These are phyloP conservation scores for Ascochyta clinopodiicola DNA, from an alignment of 2,329 filamentous ascomycete species.

Conservation along the genomic window DNA sequence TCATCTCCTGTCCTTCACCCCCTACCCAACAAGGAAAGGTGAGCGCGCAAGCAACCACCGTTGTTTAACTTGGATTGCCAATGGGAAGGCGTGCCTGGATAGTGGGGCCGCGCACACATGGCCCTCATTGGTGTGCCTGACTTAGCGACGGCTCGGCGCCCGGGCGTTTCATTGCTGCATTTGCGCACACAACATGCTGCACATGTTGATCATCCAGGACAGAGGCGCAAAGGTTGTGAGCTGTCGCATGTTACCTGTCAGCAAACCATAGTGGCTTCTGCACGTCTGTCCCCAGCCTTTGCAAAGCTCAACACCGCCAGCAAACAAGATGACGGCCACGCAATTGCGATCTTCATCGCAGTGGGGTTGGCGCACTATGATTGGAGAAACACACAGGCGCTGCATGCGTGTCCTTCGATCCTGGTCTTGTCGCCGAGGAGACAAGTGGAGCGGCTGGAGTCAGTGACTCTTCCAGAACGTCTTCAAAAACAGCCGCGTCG, in stretches of 20 bases:
- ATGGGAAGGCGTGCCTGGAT: constrained; percentile 32
- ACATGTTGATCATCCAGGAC: constrained; percentile 29
- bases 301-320: constrained; percentile 7
- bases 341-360: constrained; percentile 38
- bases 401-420: constrained; percentile 24
- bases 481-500: constrained; percentile 24
- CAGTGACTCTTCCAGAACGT: constrained; percentile 34
- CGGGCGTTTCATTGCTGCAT: constrained; percentile 21
- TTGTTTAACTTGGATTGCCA: constrained; percentile 33
- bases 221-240: constrained; percentile 22
- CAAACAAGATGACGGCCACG: constrained; percentile 28
- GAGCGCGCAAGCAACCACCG: constrained; percentile 26
- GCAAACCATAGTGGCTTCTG: constrained; percentile 7
- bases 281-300: constrained; percentile 1
- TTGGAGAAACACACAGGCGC: constrained; percentile 25
- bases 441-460: constrained; percentile 23
- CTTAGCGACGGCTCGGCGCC: constrained; percentile 30
- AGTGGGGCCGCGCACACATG: constrained; percentile 5
- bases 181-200: constrained; percentile 19
- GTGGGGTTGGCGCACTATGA: constrained; percentile 24
- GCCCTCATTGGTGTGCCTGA: constrained; percentile 43
- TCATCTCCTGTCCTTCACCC: constrained; percentile 31
- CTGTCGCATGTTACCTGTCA: constrained; percentile 11
- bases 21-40: constrained; percentile 20
- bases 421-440: constrained; percentile 30